These are phyloP conservation scores for Rhizopogon roseolus DNA, from an alignment of 768 basidiomycete species.

Conservation along the genomic window DNA sequence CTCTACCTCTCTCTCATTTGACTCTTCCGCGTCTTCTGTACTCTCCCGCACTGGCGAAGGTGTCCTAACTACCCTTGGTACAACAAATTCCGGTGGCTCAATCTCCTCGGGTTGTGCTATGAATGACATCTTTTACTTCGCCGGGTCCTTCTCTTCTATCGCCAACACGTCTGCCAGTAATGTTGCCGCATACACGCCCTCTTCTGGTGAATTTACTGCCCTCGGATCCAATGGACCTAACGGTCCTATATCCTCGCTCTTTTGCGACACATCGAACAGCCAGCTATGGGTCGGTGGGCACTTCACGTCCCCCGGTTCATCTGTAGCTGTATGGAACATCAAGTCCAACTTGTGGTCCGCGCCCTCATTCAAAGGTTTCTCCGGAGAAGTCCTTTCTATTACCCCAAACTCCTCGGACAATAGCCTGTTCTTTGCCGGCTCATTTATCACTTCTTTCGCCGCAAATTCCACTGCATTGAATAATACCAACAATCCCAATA, in stretches of 20 bases:
- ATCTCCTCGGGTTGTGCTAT: slow-evolving; percentile 74
- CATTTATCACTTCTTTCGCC: slow-evolving; percentile 73
- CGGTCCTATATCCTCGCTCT: slow-evolving; percentile 67
- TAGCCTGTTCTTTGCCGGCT: slow-evolving; percentile 84
- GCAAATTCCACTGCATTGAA: slow-evolving; percentile 46
- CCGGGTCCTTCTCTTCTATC: slow-evolving; percentile 78
- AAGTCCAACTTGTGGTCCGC: slow-evolving; percentile 65
- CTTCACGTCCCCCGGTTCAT: slow-evolving; percentile 62
- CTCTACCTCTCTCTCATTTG: slow-evolving; percentile 51
- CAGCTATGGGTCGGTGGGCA: slow-evolving; percentile 78
- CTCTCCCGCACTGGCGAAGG: slow-evolving; percentile 64
- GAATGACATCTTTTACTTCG: slow-evolving; percentile 68
- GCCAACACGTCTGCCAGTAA: slow-evolving; percentile 57
- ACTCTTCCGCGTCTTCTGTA: slow-evolving; percentile 68
- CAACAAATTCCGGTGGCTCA: slow-evolving; percentile 75
- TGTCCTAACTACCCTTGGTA: slow-evolving; percentile 62
- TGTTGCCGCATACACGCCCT: slow-evolving; percentile 69
- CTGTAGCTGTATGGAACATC: slow-evolving; percentile 69
- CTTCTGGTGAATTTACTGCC: slow-evolving; percentile 51
- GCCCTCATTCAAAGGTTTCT: slow-evolving; percentile 78
- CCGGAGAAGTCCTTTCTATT: slow-evolving; percentile 74
- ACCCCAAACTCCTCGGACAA: slow-evolving; percentile 62
- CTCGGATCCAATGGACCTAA: slow-evolving; percentile 70
- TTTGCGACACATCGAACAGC: slow-evolving; percentile 63
- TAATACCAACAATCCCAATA: slow-evolving; percentile 77